Conservation (phyloP, 2,329 filamentous ascomycete species). For the Aspergillus tanneri region DNA sequence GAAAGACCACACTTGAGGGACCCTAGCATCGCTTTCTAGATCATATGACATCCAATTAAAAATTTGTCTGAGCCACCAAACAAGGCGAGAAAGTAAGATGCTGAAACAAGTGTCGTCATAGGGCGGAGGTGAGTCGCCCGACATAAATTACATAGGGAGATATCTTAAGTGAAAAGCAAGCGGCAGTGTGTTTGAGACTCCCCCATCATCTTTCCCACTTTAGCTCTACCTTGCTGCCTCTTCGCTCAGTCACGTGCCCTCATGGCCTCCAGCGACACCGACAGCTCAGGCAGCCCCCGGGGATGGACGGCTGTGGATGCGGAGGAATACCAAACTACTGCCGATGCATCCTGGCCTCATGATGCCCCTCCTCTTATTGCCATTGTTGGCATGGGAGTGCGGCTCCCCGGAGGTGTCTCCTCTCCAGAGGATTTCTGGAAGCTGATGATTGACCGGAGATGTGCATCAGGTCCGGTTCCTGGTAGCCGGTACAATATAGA, state of each 20-base stretch:
- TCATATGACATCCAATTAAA: no score
- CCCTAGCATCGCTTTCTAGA: no score
- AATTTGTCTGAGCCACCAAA: no score
- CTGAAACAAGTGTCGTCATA: no score
- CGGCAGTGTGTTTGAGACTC: no score
- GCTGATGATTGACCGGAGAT: slow-evolving; percentile 11
- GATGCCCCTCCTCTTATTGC: slow-evolving; percentile 8
- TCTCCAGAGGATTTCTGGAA: slow-evolving; percentile 17
- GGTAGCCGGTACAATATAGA: slow-evolving; percentile 25
- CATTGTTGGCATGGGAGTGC: slow-evolving; percentile 18
- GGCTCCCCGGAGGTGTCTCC: slow-evolving; percentile 17
- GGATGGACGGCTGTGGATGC: not conserved
- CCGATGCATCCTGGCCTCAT: not conserved
- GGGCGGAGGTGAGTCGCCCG: no score
- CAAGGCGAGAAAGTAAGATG: no score
- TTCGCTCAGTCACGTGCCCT: not conserved
- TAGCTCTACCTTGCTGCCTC: no score
- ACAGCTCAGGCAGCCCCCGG: not conserved
- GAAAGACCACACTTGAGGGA: no score
- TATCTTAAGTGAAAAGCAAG: no score
- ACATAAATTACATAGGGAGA: no score
- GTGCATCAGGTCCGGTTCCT: slow-evolving; percentile 20
- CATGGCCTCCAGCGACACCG: not conserved
- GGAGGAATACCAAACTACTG: not conserved
- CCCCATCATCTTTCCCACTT: not conserved